Base-by-base conservation (phyloP, 805 yeast genomes). In the Starmerella bacillaris region DNA sequence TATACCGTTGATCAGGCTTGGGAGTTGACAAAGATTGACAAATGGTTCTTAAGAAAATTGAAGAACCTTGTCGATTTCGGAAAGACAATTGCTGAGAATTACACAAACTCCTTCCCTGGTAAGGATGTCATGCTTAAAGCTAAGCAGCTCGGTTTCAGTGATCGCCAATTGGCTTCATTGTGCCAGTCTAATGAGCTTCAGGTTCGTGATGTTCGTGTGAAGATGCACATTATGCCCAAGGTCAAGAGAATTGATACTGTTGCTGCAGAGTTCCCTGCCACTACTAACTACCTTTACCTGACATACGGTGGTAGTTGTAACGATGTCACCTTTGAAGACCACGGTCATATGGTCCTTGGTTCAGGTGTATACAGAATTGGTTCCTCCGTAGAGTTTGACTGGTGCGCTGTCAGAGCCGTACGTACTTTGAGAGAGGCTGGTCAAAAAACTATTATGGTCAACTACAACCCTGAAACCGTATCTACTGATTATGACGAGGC, bases 351-450 rank as follows among this genome's bases (percentile, higher is more conserved):
- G 78, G 98, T 86, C 29, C 66, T 86, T 40, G 96, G 96, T 46
- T 83, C 95, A 4, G 98, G 98, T 68, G 98, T 89, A 30, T 86
- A 86, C 69, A 74, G 98, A 64, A 86, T 86, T 55, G 98, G 98
- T 51, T 89, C 96, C 4, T 86, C 96, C 21, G 98, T 86, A 42
- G 98, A 86, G 61, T 86, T 86, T 55, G 98, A 86, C 63, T 86
- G 96, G 95, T 86, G 98, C 72, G 96, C 96, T 31, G 98, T 86
- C 39, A 72, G 94, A 45, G 89, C 96, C 31, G 89, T 83, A 44
- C 74, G 96, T 62, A 82, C 96, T 27, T 67, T 86, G 54, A 73
- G 98, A 51, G 77, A 77, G 47, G 70, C 72, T 55, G 82, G 84
- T 39, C 65, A 69, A 54, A 86, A 83, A 65, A 86, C 96, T 28